Percentiles rank a stretch among this genome's conserved stretches.
Conservation (phyloP, 2,329 filamentous ascomycete species). For the Pezicula radicicola region DNA sequence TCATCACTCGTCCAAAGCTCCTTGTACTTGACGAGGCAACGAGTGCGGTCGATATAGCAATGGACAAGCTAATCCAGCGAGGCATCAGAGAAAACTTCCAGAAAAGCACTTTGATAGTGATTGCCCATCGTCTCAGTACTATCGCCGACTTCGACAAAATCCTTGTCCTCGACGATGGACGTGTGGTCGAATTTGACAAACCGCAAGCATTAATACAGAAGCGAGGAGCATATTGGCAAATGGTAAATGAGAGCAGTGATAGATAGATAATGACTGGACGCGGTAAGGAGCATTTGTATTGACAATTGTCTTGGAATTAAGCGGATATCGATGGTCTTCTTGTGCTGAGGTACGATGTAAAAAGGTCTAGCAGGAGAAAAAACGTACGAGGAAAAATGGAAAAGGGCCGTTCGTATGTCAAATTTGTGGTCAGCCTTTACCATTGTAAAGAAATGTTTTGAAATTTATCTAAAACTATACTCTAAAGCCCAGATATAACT, state of each 20-base stretch:
- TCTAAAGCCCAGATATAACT: too few species aligned
- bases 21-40: slow-evolving; percentile 78
- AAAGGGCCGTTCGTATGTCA: too few species aligned
- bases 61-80: slow-evolving; percentile 68
- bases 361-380: too few species aligned
- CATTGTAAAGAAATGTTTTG: too few species aligned
- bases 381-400: too few species aligned
- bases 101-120: slow-evolving; percentile 64
- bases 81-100: slow-evolving; percentile 68
- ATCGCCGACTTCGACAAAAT: slow-evolving; percentile 73
- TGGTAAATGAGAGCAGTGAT: slow-evolving; percentile 59
- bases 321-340: too few species aligned
- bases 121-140: slow-evolving; percentile 70
- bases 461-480: too few species aligned
- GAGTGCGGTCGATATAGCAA: slow-evolving; percentile 71
- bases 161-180: slow-evolving; percentile 65
- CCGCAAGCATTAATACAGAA: slow-evolving; percentile 57
- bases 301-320: too few species aligned
- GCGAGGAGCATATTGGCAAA: slow-evolving; percentile 48
- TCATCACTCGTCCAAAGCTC: slow-evolving; percentile 66
- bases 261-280: too few species aligned
- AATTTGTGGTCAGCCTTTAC: too few species aligned
- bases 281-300: too few species aligned
- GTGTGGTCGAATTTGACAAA: slow-evolving; percentile 61
- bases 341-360: too few species aligned